phyloP scores from a whole-genome alignment of 768 basidiomycete genomes.

The Sarcodon aspratus region DNA sequence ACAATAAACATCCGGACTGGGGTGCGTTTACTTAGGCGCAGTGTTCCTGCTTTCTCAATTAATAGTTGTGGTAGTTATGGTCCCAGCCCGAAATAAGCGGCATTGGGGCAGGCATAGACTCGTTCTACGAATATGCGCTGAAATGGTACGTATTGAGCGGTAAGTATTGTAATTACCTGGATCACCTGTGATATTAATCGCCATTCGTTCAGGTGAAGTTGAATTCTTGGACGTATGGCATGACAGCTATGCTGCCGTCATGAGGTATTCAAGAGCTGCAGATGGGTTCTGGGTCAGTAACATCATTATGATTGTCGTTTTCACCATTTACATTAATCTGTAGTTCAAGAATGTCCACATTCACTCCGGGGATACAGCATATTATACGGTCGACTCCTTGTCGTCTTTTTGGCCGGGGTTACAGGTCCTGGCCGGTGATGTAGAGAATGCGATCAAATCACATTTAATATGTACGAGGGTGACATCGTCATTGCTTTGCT shows the following conservation, averaged over 20 bases:
- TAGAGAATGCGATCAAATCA: slow-evolving; percentile 85
- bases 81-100: slow-evolving; percentile 62
- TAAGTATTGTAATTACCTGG: slow-evolving; percentile 18
- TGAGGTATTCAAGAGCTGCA: slow-evolving; percentile 69
- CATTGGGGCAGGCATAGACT: slow-evolving; percentile 92
- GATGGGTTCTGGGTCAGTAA: slow-evolving; percentile 81
- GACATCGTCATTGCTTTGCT: too few relatives aligned
- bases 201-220: slow-evolving; percentile 17
- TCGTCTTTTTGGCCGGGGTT: slow-evolving; percentile 98
- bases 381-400: slow-evolving; percentile 82
- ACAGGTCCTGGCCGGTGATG: slow-evolving; percentile 77
- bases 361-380: slow-evolving; percentile 60
- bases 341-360: background rate
- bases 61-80: slow-evolving; percentile 43
- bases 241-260: slow-evolving; percentile 28
- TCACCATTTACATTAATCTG: background rate
- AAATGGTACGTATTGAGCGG: slow-evolving; percentile 89
- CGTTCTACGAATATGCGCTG: slow-evolving; percentile 89
- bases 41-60: background rate
- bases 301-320: background rate
- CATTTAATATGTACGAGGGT: slow-evolving; percentile 66
- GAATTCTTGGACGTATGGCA: slow-evolving; percentile 28
- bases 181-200: background rate
- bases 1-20: slow-evolving; percentile 75
- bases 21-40: slow-evolving; percentile 30